phyloP scores from a whole-genome alignment of 2,329 filamentous ascomycete species.

The Tolypocladium tropicale region DNA sequence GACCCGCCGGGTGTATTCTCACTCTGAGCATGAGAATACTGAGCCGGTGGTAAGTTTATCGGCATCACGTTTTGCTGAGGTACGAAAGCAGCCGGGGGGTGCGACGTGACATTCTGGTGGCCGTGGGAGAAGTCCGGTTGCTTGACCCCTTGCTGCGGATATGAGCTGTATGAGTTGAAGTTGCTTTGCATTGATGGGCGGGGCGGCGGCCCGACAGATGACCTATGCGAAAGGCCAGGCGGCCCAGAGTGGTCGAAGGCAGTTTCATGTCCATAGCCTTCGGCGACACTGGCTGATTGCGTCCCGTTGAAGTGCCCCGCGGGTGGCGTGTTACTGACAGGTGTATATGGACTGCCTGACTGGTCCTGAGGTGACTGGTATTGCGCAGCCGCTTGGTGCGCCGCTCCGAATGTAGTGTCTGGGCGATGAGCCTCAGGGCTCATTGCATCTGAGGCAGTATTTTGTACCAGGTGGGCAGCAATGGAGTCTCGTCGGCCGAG shows the following conservation, averaged over 20 bases:
- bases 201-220: slow-evolving; percentile 24
- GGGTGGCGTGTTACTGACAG: slow-evolving; percentile 33
- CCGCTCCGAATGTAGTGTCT: slow-evolving; percentile 9
- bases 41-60: slow-evolving; percentile 52
- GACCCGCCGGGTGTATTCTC: slow-evolving; percentile 19
- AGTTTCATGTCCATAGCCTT: slow-evolving; percentile 2
- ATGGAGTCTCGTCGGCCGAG: slow-evolving; percentile 60
- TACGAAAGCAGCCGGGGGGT: slow-evolving; percentile 38
- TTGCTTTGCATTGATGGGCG: slow-evolving; percentile 37
- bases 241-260: slow-evolving; percentile 16
- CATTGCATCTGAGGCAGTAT: slow-evolving; percentile 19
- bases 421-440: not conserved
- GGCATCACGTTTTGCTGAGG: slow-evolving; percentile 51
- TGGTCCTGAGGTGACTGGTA: slow-evolving; percentile 36
- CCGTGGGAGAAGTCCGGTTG: slow-evolving; percentile 37
- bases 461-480: slow-evolving; percentile 22
- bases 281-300: not conserved
- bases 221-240: slow-evolving; percentile 11
- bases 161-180: slow-evolving; percentile 37
- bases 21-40: slow-evolving; percentile 30
- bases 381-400: slow-evolving; percentile 26
- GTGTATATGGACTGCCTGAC: slow-evolving; percentile 34
- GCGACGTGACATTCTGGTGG: slow-evolving; percentile 30
- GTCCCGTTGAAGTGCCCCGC: slow-evolving; percentile 14
- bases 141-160: slow-evolving; percentile 38